Conservation (phyloP, 805 yeast genomes). For the Saccharomycopsis fibuligera region DNA sequence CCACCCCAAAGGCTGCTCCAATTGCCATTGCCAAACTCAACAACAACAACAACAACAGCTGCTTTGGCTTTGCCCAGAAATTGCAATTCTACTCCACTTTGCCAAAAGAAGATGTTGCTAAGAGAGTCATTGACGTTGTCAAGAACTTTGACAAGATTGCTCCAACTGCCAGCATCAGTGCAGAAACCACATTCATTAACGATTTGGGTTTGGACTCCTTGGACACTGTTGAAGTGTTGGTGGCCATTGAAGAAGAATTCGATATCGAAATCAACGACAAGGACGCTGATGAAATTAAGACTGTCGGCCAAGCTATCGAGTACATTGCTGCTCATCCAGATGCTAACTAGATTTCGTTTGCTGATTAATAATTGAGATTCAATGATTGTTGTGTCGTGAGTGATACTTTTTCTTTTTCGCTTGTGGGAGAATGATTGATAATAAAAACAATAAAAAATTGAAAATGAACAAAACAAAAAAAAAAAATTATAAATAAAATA, state of each 20-base stretch:
- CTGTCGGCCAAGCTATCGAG: constrained; percentile 80
- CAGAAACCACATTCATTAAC: constrained; percentile 49
- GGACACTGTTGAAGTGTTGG: constrained; percentile 65
- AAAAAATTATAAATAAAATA: too few species aligned
- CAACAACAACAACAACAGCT: too few species aligned
- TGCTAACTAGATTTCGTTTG: constrained; percentile 27
- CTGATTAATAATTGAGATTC: too few species aligned
- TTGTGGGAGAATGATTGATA: too few species aligned
- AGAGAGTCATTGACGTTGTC: constrained; percentile 55
- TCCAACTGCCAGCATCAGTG: constrained; percentile 23
- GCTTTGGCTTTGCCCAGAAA: constrained; percentile 4
- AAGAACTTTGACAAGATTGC: constrained; percentile 55
- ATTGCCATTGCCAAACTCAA: not conserved
- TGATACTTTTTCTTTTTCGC: too few species aligned
- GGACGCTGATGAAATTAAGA: constrained; percentile 79
- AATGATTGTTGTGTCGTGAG: too few species aligned
- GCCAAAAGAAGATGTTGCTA: constrained; percentile 17
- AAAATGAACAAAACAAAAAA: too few species aligned
- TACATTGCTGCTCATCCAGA: constrained; percentile 58
- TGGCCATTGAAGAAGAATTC: constrained; percentile 67
- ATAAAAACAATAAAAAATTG: too few species aligned
- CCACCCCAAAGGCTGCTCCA: not conserved
- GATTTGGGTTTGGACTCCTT: constrained; percentile 68
- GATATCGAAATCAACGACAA: constrained; percentile 69
- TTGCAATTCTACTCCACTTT: constrained; percentile 13